A percentile compares a stretch with the other conserved stretches of the same genome.
Evolutionary conservation across 2,329 filamentous ascomycete species (phyloP).

Genomic region (Cercospora canescens): DNA sequence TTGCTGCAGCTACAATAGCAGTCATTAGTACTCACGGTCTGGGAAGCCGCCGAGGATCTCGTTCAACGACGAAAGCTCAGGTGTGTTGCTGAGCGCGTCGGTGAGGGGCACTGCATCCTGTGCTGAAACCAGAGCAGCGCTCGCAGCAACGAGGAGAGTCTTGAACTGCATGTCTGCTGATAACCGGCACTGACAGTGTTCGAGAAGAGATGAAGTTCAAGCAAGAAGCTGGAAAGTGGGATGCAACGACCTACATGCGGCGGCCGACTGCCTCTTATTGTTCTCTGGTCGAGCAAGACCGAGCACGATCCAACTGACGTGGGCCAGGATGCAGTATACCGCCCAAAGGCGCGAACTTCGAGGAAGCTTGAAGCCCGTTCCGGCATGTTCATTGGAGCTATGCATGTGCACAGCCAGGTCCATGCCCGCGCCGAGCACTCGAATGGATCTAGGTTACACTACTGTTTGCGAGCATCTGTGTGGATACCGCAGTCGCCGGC

Average conservation of each 20-base stretch:
- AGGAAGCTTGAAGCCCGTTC: slow-evolving; percentile 13
- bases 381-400: slow-evolving; percentile 11
- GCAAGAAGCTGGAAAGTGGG: neutral
- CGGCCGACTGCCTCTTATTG: slow-evolving; percentile 2
- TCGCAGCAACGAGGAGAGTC: slow-evolving; percentile 37
- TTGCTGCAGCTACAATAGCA: neutral
- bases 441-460: neutral
- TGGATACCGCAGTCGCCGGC: slow-evolving; percentile 2
- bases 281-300: neutral
- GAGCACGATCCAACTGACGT: slow-evolving; percentile 17
- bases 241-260: slow-evolving; percentile 1
- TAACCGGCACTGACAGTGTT: neutral
- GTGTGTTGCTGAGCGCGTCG: slow-evolving; percentile 34
- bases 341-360: slow-evolving; percentile 8
- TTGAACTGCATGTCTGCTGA: slow-evolving; percentile 42
- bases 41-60: slow-evolving; percentile 16
- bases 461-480: slow-evolving; percentile 5
- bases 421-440: slow-evolving; percentile 10
- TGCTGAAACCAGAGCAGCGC: slow-evolving; percentile 37
- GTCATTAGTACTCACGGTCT: slow-evolving; percentile 7
- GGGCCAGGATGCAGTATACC: slow-evolving; percentile 18
- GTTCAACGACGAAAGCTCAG: slow-evolving; percentile 20
- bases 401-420: slow-evolving; percentile 16
- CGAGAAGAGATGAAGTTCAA: neutral
- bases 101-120: slow-evolving; percentile 39